phyloP scores from a whole-genome alignment of 257 asterid genomes.

The Solanum bulbocastanum region DNA sequence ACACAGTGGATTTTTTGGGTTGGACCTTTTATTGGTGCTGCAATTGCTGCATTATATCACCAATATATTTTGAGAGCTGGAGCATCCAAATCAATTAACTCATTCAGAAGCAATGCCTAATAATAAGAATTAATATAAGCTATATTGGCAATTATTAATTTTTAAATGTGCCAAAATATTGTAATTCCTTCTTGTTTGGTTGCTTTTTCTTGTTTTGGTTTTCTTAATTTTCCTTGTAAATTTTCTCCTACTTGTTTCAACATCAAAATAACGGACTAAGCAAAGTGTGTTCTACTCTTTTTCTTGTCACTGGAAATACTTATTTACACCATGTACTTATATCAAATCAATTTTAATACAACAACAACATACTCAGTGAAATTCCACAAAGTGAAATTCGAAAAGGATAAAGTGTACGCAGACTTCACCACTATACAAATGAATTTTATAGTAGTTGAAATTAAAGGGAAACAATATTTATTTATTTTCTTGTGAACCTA shows the following conservation, averaged over 20 bases:
- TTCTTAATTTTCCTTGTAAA: not conserved
- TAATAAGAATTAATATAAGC: not conserved
- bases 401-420: rapidly evolving
- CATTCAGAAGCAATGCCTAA: constrained; percentile 41
- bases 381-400: rapidly evolving
- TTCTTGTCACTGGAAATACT: not conserved
- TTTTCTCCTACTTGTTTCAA: not conserved
- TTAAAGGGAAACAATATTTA: not conserved
- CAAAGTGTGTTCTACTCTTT: not conserved
- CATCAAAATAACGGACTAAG: not conserved
- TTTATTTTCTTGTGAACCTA: not conserved
- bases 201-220: not conserved
- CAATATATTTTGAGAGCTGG: constrained; percentile 58
- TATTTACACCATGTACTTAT: rapidly evolving
- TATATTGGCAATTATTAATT: not conserved
- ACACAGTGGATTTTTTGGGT: constrained; percentile 80
- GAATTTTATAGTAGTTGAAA: not conserved
- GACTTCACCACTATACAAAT: no score
- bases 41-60: constrained; percentile 69
- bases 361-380: no score
- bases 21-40: constrained; percentile 80
- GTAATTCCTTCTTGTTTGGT: not conserved
- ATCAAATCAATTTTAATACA: not conserved
- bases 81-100: constrained; percentile 59
- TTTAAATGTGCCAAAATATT: not conserved